A percentile compares a stretch with the other conserved stretches of the same genome.
Conservation (phyloP, 495 filamentous ascomycete genomes). For the Lindgomyces ingoldianus region DNA sequence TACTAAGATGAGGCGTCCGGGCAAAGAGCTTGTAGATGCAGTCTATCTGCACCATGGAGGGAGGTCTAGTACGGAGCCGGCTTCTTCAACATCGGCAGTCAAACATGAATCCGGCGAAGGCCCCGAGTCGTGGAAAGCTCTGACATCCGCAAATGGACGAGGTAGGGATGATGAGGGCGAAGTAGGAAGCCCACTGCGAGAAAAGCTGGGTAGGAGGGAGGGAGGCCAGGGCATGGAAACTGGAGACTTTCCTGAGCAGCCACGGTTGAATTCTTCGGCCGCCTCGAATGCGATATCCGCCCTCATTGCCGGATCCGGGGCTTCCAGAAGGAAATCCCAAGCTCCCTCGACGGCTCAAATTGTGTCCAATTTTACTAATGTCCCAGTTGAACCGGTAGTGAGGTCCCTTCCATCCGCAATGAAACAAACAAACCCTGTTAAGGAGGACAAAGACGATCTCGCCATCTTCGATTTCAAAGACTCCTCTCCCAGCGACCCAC, state of each 20-base stretch:
- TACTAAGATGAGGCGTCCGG: constrained; percentile 47
- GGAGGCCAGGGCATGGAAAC: not conserved
- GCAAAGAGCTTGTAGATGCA: constrained; percentile 46
- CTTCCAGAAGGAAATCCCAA: not conserved
- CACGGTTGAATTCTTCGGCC: constrained; percentile 28
- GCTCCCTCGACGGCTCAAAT: not conserved
- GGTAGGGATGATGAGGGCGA: constrained; percentile 16
- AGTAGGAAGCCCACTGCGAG: constrained; percentile 30
- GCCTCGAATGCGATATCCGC: constrained; percentile 30
- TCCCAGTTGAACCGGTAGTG: not conserved
- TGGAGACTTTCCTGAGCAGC: not conserved
- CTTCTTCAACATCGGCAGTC: constrained; percentile 16
- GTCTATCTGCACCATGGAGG: constrained; percentile 34
- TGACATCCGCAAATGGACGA: constrained; percentile 2
- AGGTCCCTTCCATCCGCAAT: not conserved
- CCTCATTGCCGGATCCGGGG: constrained; percentile 6
- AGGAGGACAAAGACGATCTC: constrained; percentile 28
- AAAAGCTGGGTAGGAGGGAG: constrained; percentile 30
- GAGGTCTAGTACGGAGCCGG: constrained; percentile 30
- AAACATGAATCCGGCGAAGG: constrained; percentile 24
- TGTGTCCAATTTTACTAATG: not conserved
- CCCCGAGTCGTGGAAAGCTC: constrained; percentile 24
- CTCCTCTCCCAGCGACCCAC: constrained; percentile 34
- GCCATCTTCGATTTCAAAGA: constrained; percentile 46
- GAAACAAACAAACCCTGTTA: not conserved